Evolutionary conservation across 257 asterid species (phyloP).

Genomic region (Solanum dulcamara): DNA sequence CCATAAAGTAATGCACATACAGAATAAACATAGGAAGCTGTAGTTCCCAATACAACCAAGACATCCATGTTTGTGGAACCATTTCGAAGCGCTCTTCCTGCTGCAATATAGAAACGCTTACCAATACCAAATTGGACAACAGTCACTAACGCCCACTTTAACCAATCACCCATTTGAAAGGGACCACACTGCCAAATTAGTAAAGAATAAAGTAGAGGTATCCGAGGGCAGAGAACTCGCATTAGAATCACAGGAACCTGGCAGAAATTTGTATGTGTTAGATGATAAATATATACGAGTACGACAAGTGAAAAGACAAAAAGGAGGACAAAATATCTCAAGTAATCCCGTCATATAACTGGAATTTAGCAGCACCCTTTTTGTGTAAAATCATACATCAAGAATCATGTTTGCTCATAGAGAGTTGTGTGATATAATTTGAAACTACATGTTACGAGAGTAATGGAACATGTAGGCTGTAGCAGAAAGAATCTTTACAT

Average conservation of each 20-base stretch:
- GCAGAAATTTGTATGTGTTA: constrained; percentile 10
- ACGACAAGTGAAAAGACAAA: neutral
- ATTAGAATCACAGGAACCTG: constrained; percentile 91
- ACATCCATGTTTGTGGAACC: constrained; percentile 99
- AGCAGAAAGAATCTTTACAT: neutral
- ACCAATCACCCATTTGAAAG: constrained; percentile 96
- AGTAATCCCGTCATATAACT: neutral
- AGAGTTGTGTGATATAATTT: neutral
- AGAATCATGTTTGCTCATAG: neutral
- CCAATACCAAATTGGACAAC: constrained; percentile 87
- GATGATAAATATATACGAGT: neutral
- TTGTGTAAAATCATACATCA: neutral
- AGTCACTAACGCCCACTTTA: constrained; percentile 84
- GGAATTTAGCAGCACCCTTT: neutral
- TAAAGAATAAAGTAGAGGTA: constrained; percentile 76
- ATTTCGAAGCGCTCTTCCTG: constrained; percentile 94
- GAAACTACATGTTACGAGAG: neutral
- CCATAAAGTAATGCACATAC: constrained; percentile 84
- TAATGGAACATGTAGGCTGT: neutral
- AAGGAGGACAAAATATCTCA: neutral
- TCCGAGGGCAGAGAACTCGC: constrained; percentile 85
- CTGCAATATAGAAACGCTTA: constrained; percentile 93
- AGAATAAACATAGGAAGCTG: constrained; percentile 92
- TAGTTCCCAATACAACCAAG: constrained; percentile 90
- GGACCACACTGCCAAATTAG: constrained; percentile 91